Evolutionary conservation across 768 basidiomycete species (phyloP).

Genomic region (Trametes meyenii): DNA sequence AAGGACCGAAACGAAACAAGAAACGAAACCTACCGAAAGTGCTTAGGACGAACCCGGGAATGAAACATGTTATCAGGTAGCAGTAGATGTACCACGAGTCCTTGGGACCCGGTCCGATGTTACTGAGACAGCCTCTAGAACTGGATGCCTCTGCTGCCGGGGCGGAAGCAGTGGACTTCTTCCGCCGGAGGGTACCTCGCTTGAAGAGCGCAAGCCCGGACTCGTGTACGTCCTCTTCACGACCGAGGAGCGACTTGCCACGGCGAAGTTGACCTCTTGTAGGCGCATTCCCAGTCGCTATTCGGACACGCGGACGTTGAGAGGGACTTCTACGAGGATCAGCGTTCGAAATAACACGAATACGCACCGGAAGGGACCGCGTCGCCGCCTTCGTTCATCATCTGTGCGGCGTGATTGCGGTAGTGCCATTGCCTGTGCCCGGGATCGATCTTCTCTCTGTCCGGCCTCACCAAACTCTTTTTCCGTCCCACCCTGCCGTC

Average conservation of each 20-base stretch:
- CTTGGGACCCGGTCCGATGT: conserved; percentile 84
- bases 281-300: conserved; percentile 83
- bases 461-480: conserved; percentile 90
- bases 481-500: conserved; percentile 71
- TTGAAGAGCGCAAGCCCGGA: conserved; percentile 93
- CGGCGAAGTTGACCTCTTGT: conserved; percentile 63
- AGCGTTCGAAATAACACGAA: conserved; percentile 18
- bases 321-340: conserved; percentile 9
- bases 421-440: conserved; percentile 95
- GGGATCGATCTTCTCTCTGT: conserved; percentile 95
- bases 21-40: conserved; percentile 68
- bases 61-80: conserved; percentile 76
- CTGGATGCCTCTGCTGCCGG: conserved; percentile 37
- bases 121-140: conserved; percentile 62
- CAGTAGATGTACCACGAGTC: conserved; percentile 97
- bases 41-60: conserved; percentile 78
- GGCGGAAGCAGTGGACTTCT: conserved; percentile 50
- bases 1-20: neutral
- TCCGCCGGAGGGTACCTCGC: conserved; percentile 77
- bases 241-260: conserved; percentile 85
- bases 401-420: conserved; percentile 78
- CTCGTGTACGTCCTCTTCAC: conserved; percentile 91
- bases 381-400: conserved; percentile 70
- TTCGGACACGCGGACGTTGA: conserved; percentile 12
- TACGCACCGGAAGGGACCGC: conserved; percentile 85